These are phyloP conservation scores for Terfezia claveryi DNA, from an alignment of 495 filamentous ascomycete species.

Conservation along the genomic window DNA sequence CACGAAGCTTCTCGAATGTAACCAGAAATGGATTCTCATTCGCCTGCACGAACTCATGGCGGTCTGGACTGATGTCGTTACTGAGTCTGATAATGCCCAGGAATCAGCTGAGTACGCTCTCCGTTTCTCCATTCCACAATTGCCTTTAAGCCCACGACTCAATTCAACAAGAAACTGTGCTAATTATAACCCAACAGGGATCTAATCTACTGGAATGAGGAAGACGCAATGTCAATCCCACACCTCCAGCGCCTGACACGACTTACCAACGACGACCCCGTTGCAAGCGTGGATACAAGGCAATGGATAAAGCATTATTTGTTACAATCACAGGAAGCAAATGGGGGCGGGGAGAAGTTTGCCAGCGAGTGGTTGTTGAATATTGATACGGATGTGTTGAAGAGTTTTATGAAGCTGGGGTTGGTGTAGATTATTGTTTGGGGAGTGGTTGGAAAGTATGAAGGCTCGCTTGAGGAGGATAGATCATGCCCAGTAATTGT, in stretches of 20 bases:
- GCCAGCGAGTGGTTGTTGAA: constrained; percentile 61
- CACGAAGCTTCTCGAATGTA: constrained; percentile 49
- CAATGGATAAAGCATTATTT: constrained; percentile 48
- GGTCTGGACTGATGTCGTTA: constrained; percentile 46
- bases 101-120: constrained; percentile 24
- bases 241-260: constrained; percentile 21
- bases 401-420: constrained; percentile 38
- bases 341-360: constrained; percentile 54
- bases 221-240: constrained; percentile 6
- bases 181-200: constrained; percentile 2
- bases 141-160: background rate
- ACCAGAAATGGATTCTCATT: constrained; percentile 31
- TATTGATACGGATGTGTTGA: constrained; percentile 62
- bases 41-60: constrained; percentile 44
- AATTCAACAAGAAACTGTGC: too few relatives aligned
- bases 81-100: constrained; percentile 38
- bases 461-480: too few relatives aligned
- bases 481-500: too few relatives aligned
- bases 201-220: constrained; percentile 32
- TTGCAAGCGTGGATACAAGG: constrained; percentile 47
- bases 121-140: constrained; percentile 19
- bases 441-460: background rate
- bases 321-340: constrained; percentile 36
- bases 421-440: constrained; percentile 10
- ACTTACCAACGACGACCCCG: constrained; percentile 39